A percentile compares a stretch with the other conserved stretches of the same genome.
Conservation (phyloP, 805 yeast species). For the Cyberlindnera suaveolens region DNA sequence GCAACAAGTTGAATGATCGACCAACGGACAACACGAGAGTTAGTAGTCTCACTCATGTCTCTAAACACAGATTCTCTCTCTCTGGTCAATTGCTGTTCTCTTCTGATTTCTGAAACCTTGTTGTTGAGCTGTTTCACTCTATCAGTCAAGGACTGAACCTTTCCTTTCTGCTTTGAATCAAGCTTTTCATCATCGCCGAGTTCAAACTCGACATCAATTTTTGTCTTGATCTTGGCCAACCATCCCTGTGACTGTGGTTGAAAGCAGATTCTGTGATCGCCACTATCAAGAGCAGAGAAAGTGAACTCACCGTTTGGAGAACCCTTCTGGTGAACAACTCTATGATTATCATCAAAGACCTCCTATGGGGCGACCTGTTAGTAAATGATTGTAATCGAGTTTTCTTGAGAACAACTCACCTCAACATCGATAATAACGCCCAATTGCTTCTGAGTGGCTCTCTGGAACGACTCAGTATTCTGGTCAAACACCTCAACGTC, state of each 20-base stretch:
- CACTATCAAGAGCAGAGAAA: constrained; percentile 66
- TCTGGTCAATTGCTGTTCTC: constrained; percentile 64
- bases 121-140: constrained; percentile 50
- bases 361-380: constrained; percentile 30
- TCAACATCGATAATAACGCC: constrained; percentile 40
- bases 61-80: constrained; percentile 71
- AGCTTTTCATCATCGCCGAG: constrained; percentile 59
- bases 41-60: constrained; percentile 65
- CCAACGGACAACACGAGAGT: constrained; percentile 69
- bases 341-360: constrained; percentile 71
- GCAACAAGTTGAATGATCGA: constrained; percentile 60
- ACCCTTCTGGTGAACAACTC: constrained; percentile 66
- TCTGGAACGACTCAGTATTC: constrained; percentile 27
- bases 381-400: neutral
- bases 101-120: constrained; percentile 52
- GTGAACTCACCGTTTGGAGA: constrained; percentile 63
- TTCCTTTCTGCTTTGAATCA: constrained; percentile 61
- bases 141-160: constrained; percentile 48
- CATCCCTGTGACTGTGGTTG: constrained; percentile 50
- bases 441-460: constrained; percentile 29
- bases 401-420: constrained; percentile 6
- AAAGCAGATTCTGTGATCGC: constrained; percentile 75
- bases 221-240: constrained; percentile 51
- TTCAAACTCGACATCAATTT: constrained; percentile 57
- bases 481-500: constrained; percentile 40